Conservation (phyloP, 306 rosid genomes). For the Delonix regia region DNA sequence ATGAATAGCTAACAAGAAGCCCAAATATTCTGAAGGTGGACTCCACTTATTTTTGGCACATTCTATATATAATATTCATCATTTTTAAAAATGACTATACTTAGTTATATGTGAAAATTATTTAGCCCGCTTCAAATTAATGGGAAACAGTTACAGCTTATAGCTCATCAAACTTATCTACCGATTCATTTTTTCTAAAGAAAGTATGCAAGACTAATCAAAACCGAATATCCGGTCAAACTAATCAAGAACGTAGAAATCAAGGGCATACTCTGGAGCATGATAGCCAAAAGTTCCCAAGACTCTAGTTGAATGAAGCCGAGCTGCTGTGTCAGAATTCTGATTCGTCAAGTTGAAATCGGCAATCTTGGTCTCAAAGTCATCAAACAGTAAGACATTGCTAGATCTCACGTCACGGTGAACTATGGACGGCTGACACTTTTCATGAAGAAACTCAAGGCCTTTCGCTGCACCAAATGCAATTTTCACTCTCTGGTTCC, state of each 20-base stretch:
- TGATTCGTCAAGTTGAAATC: slow-evolving; percentile 93
- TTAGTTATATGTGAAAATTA: slow-evolving; percentile 2
- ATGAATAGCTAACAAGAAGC: background rate
- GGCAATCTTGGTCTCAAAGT: slow-evolving; percentile 72
- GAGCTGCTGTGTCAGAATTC: slow-evolving; percentile 88
- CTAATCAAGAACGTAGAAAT: slow-evolving; percentile 17
- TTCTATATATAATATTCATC: slow-evolving; percentile 10
- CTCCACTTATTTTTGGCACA: background rate
- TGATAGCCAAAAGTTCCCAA: slow-evolving; percentile 98
- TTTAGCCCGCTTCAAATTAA: background rate
- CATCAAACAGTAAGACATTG: slow-evolving; percentile 84
- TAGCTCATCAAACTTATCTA: too few relatives aligned
- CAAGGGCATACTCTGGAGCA: slow-evolving; percentile 87
- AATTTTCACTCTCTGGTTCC: slow-evolving; percentile 88
- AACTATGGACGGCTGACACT: slow-evolving; percentile 86
- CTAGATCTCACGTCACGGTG: slow-evolving; percentile 96
- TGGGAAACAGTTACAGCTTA: background rate
- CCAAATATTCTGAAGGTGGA: background rate
- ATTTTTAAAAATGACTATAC: slow-evolving; percentile 15
- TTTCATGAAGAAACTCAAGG: slow-evolving; percentile 88
- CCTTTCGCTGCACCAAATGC: slow-evolving; percentile 98
- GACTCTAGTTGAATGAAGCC: slow-evolving; percentile 94
- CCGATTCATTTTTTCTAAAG: slow-evolving; percentile 7
- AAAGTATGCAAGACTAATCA: background rate
- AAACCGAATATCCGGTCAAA: background rate